Base-by-base conservation (phyloP, 345 rosid species). In the Populus alba region DNA sequence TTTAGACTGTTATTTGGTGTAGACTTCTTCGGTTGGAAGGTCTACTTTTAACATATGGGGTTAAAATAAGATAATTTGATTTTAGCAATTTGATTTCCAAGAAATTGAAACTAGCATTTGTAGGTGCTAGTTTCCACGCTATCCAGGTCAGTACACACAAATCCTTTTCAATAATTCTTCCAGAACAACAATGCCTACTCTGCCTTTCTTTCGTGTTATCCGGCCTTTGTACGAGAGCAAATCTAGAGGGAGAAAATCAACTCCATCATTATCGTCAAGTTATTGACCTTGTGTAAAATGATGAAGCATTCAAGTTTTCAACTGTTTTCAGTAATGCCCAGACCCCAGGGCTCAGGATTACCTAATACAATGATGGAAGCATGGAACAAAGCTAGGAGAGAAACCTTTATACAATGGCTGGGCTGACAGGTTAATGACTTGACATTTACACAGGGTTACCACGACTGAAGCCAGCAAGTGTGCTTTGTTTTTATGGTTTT, bases 21-120 rank as follows among this genome's bases (percentile, higher is more conserved):
- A 68, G 70, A 65, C 59, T 84, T 38, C 0, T 12, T 53, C n/a
- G 13, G 84, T 75, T 78, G 77, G 83, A 77, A 77, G 85, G 71
- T 74, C 83, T 70, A 70, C 65, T 77, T 72, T 73, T 47, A 73
- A 68, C 39, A 68, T 31, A 68, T 75, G 78, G 72, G 73, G 80
- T 76, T 71, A 77, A 75, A 76, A 68, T 35, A 68, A 77, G 62
- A 38, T 29, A 68, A 13, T 23, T 23, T 6, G 6, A 55, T 59
- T 45, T 51, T 23, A 12, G 43, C 33, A 17, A 15, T 23, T 8
- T 68, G 4, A 68, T 47, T 16, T 13, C 29, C 25, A 27, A 13
- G 7, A 63, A 16, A 3, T 61, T 61, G 37, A 23, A 29, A 33
- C 17, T 15, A 25, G 39, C 69, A 53, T 7, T 15, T 31, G 37